Percentiles rank a stretch among this genome's conserved stretches.
These are phyloP conservation scores for Bacidia gigantensis DNA, from an alignment of 495 filamentous ascomycete genomes.

Conservation along the genomic window DNA sequence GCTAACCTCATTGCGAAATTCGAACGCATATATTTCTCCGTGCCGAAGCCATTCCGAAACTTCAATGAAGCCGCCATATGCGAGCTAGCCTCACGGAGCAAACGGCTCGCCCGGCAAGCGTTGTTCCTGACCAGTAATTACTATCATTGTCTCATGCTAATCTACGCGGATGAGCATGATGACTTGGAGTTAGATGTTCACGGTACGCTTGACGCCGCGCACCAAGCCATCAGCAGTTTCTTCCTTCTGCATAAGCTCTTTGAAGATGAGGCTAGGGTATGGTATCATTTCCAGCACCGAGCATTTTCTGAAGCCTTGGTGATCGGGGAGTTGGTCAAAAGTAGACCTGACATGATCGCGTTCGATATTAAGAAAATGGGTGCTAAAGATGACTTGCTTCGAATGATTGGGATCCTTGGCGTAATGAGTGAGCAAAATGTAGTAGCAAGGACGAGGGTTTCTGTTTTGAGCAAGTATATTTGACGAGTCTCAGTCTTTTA, in stretches of 20 bases:
- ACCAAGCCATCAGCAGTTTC: constrained; percentile 47
- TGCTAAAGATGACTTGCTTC: constrained; percentile 42
- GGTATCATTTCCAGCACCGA: constrained; percentile 66
- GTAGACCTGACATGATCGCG: constrained; percentile 19
- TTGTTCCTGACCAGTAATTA: constrained; percentile 58
- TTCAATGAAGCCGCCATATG: constrained; percentile 42
- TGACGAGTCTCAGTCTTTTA: too few species aligned
- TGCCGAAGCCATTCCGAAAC: constrained; percentile 47
- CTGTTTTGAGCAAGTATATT: constrained; percentile 41
- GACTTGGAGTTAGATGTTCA: constrained; percentile 48
- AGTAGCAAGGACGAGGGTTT: constrained; percentile 41
- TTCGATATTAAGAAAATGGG: constrained; percentile 41
- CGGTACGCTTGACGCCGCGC: constrained; percentile 53
- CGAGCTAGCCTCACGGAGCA: constrained; percentile 35
- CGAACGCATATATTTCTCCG: constrained; percentile 45
- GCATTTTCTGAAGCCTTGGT: constrained; percentile 53
- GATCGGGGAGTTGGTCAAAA: constrained; percentile 18
- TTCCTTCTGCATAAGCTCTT: constrained; percentile 52
- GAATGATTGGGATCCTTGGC: constrained; percentile 47
- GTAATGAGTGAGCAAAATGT: constrained; percentile 38
- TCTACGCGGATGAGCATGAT: constrained; percentile 46
- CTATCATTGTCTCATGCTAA: constrained; percentile 59
- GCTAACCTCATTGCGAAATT: constrained; percentile 47
- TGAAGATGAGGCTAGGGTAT: constrained; percentile 50
- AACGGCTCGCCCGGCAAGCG: constrained; percentile 49